Conservation (phyloP, 306 rosid genomes). For the Glycine tomentella region DNA sequence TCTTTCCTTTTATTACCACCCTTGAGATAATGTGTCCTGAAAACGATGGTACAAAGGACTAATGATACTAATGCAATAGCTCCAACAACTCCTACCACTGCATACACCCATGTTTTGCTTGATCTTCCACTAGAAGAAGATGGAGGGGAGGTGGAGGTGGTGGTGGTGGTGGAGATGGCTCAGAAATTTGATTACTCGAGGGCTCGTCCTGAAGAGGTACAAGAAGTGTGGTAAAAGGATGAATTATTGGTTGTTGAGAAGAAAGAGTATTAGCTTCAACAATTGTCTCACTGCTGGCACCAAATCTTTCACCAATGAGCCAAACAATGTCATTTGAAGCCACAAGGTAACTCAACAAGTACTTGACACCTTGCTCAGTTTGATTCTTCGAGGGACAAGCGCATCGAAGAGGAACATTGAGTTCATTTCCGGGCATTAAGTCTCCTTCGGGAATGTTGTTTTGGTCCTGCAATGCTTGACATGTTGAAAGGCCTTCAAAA, state of each 20-base stretch:
- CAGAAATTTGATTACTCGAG: slow-evolving; percentile 45
- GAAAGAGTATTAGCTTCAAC: slow-evolving; percentile 60
- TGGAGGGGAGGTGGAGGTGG: background rate
- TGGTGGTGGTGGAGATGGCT: slow-evolving; percentile 40
- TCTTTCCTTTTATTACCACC: slow-evolving; percentile 30
- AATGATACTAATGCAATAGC: slow-evolving; percentile 39
- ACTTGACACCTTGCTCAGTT: slow-evolving; percentile 56
- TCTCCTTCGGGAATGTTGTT: slow-evolving; percentile 26
- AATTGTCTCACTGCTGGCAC: slow-evolving; percentile 20
- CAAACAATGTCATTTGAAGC: slow-evolving; percentile 37
- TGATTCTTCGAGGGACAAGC: slow-evolving; percentile 80
- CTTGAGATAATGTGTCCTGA: slow-evolving; percentile 4
- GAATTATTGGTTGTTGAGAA: slow-evolving; percentile 19
- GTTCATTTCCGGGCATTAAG: slow-evolving; percentile 39
- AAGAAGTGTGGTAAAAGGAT: slow-evolving; percentile 58
- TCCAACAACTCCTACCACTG: slow-evolving; percentile 57
- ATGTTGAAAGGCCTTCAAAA: slow-evolving; percentile 71
- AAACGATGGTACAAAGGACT: slow-evolving; percentile 40
- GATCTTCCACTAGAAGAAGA: slow-evolving; percentile 45
- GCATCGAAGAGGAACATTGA: slow-evolving; percentile 73
- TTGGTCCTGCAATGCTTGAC: slow-evolving; percentile 62
- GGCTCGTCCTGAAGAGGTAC: slow-evolving; percentile 67
- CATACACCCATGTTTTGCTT: slow-evolving; percentile 65
- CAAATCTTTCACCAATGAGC: slow-evolving; percentile 46
- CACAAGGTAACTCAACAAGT: slow-evolving; percentile 58